Percentiles rank a stretch among this genome's conserved stretches.
Evolutionary conservation across 257 asterid species (phyloP).

Genomic region (Lycium barbarum): DNA sequence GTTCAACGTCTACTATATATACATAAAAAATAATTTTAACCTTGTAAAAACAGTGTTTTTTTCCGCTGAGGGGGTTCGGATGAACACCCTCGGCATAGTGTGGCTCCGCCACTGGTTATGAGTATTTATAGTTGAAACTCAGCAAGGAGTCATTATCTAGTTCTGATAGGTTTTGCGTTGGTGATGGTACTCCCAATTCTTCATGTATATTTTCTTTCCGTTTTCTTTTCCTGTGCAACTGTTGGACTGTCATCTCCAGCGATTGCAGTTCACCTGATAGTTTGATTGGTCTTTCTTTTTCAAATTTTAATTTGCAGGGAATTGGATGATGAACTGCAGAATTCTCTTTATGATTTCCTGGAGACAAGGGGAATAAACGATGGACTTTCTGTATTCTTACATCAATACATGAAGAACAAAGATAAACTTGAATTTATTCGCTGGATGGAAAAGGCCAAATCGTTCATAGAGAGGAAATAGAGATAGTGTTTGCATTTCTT

Average conservation of each 20-base stretch:
- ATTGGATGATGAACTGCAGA: slow-evolving; percentile 76
- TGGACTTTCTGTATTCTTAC: slow-evolving; percentile 71
- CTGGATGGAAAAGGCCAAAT: slow-evolving; percentile 72
- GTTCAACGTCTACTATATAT: too few species aligned
- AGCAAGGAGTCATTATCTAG: background rate
- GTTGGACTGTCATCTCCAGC: background rate
- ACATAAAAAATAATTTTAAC: too few species aligned
- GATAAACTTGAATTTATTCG: slow-evolving; percentile 77
- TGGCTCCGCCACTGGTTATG: too few species aligned
- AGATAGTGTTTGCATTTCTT: slow-evolving; percentile 27
- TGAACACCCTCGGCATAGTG: too few species aligned
- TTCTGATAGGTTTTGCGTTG: background rate
- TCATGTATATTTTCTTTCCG: background rate
- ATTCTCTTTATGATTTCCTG: slow-evolving; percentile 74
- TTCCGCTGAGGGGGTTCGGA: too few species aligned
- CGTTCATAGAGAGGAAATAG: slow-evolving; percentile 61
- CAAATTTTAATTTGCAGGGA: slow-evolving; percentile 55
- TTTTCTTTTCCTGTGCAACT: background rate
- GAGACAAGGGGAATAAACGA: slow-evolving; percentile 84
- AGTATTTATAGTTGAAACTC: background rate
- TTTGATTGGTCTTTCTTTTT: slow-evolving; percentile 17
- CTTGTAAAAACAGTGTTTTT: too few species aligned
- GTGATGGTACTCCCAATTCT: background rate
- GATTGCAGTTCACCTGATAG: background rate
- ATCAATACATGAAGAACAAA: slow-evolving; percentile 68